Evolutionary conservation across 495 filamentous ascomycete species (phyloP).

Genomic region (Coniosporium apollinis): DNA sequence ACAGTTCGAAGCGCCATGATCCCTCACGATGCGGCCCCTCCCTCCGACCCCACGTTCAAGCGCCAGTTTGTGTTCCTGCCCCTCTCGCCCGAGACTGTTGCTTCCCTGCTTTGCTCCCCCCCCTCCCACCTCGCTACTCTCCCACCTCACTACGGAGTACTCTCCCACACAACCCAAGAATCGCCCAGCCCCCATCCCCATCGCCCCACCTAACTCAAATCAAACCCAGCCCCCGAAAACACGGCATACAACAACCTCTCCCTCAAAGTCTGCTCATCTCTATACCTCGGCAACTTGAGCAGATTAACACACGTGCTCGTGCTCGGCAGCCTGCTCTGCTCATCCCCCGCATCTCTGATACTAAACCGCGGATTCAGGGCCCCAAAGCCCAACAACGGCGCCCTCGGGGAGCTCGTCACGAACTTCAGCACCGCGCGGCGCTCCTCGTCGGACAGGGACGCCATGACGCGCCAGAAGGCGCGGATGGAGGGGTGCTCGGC

Average conservation of each 20-base stretch:
- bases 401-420: slow-evolving; percentile 82
- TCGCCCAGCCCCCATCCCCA: no score
- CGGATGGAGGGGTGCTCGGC: slow-evolving; percentile 68
- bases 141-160: no score
- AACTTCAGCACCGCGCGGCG: slow-evolving; percentile 82
- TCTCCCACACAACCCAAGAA: no score
- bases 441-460: slow-evolving; percentile 51
- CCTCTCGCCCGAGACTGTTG: no score
- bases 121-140: no score
- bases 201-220: slow-evolving; percentile 55
- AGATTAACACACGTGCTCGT: slow-evolving; percentile 96
- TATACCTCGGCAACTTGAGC: slow-evolving; percentile 80
- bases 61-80: no score
- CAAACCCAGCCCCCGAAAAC: slow-evolving; percentile 84
- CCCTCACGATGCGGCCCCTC: no score
- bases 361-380: slow-evolving; percentile 75
- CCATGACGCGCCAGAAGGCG: slow-evolving; percentile 88
- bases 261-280: slow-evolving; percentile 40
- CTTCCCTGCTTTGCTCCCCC: no score
- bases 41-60: no score
- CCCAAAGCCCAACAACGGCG: slow-evolving; percentile 80
- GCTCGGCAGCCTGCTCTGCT: slow-evolving; percentile 69
- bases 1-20: no score
- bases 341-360: slow-evolving; percentile 71
- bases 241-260: slow-evolving; percentile 82